Evolutionary conservation across 2,329 filamentous ascomycete species (phyloP), one percentile per base, ranked within the genome.

Genomic region (Exophiala alcalophila): DNA sequence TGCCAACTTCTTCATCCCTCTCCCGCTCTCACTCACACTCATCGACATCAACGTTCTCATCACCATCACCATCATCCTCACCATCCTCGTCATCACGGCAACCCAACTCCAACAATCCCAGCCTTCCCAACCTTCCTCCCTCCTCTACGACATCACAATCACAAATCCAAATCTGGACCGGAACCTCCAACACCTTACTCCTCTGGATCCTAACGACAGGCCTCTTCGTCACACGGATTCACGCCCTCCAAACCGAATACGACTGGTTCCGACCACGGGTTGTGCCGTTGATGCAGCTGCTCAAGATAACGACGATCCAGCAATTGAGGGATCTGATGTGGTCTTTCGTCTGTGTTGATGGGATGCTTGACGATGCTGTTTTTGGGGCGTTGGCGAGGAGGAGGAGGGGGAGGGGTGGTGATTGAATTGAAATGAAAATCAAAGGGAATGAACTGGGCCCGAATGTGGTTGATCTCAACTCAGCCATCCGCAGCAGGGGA

Each of bases 131-230:
- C n/a, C n/a, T n/a, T n/a, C n/a, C n/a, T n/a, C n/a, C n/a, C n/a
- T n/a, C n/a, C n/a, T n/a, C n/a, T n/a, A n/a, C n/a, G n/a, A n/a
- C n/a, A n/a, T n/a, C n/a, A 25, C 23, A 11, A 10, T 14, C 18
- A 19, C 35, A 15, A 12, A 18, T 10, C 16, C n/a, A 11, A 11
- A 42, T 31, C 14, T 47, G 44, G 44, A 42, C 44, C 7, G 44
- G 44, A 12, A 32, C 31, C 18, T 41, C 37, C n/a, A 16, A 42
- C 24, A 29, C n/a, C 25, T 18, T 47, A 1, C 32, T 47, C 10
- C 37, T 47, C n/a, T 47, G 44, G 44, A 37, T 47, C n/a, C 20
- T 47, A 14, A 21, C 42, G 12, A 33, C 44, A 5, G 44, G 44
- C 4, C 15, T 47, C 26, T 36, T 31, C 15, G 37, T 25, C 10